Percentiles rank a stretch among this genome's conserved stretches.
These are phyloP conservation scores for Microstegium vimineum DNA, from an alignment of 176 grass and related monocot species.

Conservation along the genomic window DNA sequence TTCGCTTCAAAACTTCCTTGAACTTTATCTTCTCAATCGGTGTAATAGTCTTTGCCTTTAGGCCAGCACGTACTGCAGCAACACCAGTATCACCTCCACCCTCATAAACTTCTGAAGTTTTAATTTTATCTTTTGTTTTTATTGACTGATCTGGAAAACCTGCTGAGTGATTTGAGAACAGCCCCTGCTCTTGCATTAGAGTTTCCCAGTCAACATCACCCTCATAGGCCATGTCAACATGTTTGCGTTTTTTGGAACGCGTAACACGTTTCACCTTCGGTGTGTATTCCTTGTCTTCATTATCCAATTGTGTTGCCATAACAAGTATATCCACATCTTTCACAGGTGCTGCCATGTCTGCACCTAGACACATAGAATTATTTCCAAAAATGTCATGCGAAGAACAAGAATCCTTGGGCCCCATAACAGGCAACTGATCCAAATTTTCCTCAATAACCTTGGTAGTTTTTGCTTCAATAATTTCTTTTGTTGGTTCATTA, in stretches of 20 bases:
- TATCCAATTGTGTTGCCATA: slow-evolving; percentile 27
- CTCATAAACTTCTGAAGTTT: slow-evolving; percentile 28
- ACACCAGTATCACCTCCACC: slow-evolving; percentile 39
- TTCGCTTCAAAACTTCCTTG: slow-evolving; percentile 83
- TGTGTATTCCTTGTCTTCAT: slow-evolving; percentile 38
- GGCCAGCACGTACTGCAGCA: slow-evolving; percentile 73
- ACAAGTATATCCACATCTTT: slow-evolving; percentile 44
- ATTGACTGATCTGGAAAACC: slow-evolving; percentile 42
- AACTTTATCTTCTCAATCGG: slow-evolving; percentile 97
- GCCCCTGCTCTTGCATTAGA: slow-evolving; percentile 71
- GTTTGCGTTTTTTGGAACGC: slow-evolving; percentile 62
- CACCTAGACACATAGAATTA: neutral
- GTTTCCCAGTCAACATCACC: slow-evolving; percentile 87
- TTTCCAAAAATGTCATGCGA: neutral
- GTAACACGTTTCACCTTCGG: slow-evolving; percentile 38
- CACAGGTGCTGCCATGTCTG: slow-evolving; percentile 8
- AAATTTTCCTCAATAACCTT: slow-evolving; percentile 26
- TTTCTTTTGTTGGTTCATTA: slow-evolving; percentile 31
- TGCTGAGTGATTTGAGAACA: slow-evolving; percentile 55
- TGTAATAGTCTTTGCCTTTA: slow-evolving; percentile 64
- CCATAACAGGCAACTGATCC: slow-evolving; percentile 28
- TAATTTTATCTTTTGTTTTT: slow-evolving; percentile 58
- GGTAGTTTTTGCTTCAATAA: slow-evolving; percentile 25
- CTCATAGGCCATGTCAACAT: slow-evolving; percentile 95
- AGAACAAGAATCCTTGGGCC: slow-evolving; percentile 40